phyloP scores from a whole-genome alignment of 1,284 basidiomycete genomes.

The Trametes pubescens region DNA sequence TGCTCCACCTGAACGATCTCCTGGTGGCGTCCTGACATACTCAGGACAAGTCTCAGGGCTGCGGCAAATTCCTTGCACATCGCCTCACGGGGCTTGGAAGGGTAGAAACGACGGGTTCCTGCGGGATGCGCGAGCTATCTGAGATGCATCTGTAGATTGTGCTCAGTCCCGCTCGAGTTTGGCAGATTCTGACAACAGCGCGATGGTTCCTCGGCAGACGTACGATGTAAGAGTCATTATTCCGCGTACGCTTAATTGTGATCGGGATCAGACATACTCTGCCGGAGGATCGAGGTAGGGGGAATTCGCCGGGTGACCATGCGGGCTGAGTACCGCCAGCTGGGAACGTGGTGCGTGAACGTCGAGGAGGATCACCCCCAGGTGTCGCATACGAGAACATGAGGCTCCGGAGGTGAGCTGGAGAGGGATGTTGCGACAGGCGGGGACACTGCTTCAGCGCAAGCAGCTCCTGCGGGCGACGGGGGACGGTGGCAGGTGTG shows the following conservation, averaged over 20 bases:
- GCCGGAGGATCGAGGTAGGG: background rate
- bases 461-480: conserved; percentile 20
- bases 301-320: conserved; percentile 15
- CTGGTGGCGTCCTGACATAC: background rate
- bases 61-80: background rate
- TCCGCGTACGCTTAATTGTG: conserved; percentile 9
- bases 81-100: conserved; percentile 10
- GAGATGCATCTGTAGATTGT: conserved; percentile 14
- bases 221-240: background rate
- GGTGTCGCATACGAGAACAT: background rate
- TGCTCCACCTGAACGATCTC: background rate
- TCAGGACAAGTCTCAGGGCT: background rate
- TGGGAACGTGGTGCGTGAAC: conserved; percentile 7
- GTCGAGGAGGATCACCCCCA: background rate
- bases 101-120: background rate
- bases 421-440: background rate
- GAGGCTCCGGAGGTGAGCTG: conserved; percentile 15
- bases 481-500: conserved; percentile 12
- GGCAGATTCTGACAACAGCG: conserved; percentile 28
- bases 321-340: conserved; percentile 10
- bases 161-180: conserved; percentile 5
- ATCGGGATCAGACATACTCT: conserved; percentile 6
- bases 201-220: background rate
- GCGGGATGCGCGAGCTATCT: background rate
- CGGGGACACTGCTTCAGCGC: conserved; percentile 24